Conservation (phyloP, 768 basidiomycete species). For the Omphalotus guepiniiformis region DNA sequence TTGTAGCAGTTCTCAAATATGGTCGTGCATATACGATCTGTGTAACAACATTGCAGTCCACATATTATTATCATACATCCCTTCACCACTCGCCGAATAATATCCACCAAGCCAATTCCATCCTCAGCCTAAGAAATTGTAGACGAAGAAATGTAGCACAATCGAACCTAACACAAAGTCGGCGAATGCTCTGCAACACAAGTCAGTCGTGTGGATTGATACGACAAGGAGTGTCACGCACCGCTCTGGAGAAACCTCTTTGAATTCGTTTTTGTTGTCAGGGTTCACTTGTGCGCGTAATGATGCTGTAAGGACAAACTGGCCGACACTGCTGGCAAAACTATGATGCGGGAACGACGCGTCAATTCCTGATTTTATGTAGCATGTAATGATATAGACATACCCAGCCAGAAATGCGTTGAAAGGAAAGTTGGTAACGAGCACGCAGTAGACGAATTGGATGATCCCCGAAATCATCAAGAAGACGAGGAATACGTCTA, state of each 20-base stretch:
- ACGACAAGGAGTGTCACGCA: constrained; percentile 36
- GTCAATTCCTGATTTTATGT: background rate
- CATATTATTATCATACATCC: no score
- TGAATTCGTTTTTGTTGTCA: constrained; percentile 76
- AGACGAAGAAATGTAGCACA: constrained; percentile 96
- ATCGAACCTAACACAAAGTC: constrained; percentile 96
- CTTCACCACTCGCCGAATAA: background rate
- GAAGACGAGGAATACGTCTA: constrained; percentile 91
- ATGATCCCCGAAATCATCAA: constrained; percentile 85
- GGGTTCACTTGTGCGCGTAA: constrained; percentile 91
- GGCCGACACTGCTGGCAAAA: constrained; percentile 90
- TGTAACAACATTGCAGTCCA: no score
- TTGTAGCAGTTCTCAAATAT: no score
- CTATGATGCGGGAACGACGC: constrained; percentile 35
- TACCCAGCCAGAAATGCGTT: constrained; percentile 97
- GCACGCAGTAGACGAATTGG: constrained; percentile 89
- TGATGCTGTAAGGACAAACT: constrained; percentile 93
- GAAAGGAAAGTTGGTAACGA: constrained; percentile 92
- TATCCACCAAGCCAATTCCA: background rate
- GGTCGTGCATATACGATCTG: no score
- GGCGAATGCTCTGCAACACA: constrained; percentile 76
- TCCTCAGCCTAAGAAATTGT: constrained; percentile 88
- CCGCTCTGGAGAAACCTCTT: constrained; percentile 91
- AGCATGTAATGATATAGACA: constrained; percentile 30
- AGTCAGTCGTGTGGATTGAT: background rate